Evolutionary conservation across 2,329 filamentous ascomycete genomes (phyloP), one percentile per base, ranked within the genome.

Genomic region (Aureobasidium sp.): DNA sequence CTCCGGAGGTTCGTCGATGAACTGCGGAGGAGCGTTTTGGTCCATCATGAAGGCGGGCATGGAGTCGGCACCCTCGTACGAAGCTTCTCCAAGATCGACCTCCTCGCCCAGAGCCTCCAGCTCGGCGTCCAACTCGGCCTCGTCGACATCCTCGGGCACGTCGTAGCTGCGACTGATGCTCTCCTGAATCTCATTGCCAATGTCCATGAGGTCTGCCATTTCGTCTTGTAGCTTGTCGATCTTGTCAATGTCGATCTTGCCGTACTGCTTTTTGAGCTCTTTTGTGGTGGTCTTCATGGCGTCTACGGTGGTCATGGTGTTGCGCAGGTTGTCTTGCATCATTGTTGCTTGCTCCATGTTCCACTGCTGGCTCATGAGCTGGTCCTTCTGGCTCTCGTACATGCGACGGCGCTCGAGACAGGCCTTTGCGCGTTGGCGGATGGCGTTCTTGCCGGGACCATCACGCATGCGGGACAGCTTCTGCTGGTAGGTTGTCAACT

Each of bases 331-430:
- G 77, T 97, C 93, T 78, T 95, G 91, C 93, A 97, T 96, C 82
- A 92, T 95, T 72, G 89, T 88, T 3, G 93, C 92, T 76, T 96
- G 92, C 77, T 97, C 92, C 92, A 99, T 96, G 77, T 97, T 97
- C 92, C 92, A 97, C 23, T 90, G 90, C 77, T 99, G 94, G 65
- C 87, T 83, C 76, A 95, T 89, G 58, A 97, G 85, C 76, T 97
- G 92, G 69, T 96, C 91, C 65, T 93, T 90, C 75, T 96, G 91
- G 3, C 84, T 81, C 76, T 99, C 94, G 84, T 96, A 95, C 75
- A 92, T 87, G 73, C 95, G 96, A 67, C 93, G 88, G 62, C 91
- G 88, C 77, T 96, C 90, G 2, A 97, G 86, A 11, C 97, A 86
- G 69, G 96, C 96, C 69, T 96, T 86, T 2, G 93, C 93, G 71